phyloP scores from a whole-genome alignment of 139 green algal genomes.

The Tetradesmus lagerheimii region DNA sequence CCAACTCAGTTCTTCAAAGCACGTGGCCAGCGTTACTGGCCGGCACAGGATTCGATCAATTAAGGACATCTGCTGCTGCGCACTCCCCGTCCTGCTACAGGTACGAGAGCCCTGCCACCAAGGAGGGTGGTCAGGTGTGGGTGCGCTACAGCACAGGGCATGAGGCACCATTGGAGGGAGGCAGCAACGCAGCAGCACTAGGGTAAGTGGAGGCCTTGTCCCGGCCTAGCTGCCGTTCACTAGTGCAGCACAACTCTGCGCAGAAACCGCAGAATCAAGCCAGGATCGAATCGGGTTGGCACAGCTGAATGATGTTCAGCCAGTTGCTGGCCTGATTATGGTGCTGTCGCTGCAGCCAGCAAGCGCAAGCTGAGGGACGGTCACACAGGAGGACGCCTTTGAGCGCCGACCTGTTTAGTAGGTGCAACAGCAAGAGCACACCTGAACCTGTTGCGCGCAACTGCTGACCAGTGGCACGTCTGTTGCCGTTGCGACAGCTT shows the following conservation, averaged over 20 bases:
- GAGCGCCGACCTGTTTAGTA: too few species aligned
- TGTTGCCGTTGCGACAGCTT: conserved; percentile 40
- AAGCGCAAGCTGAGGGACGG: neutral
- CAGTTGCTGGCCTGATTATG: neutral
- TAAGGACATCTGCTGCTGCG: neutral
- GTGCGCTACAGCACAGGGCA: conserved; percentile 66
- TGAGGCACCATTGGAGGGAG: conserved; percentile 65
- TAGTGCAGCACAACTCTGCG: neutral
- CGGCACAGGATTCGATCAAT: too few species aligned
- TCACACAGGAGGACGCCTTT: too few species aligned
- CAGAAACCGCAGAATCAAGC: neutral
- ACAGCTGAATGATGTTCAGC: neutral
- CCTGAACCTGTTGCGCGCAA: too few species aligned
- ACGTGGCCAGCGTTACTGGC: too few species aligned
- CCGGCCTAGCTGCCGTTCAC: conserved; percentile 43
- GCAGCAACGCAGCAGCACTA: conserved; percentile 51
- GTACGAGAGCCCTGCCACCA: conserved; percentile 62
- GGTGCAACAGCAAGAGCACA: neutral
- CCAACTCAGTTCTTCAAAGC: too few species aligned
- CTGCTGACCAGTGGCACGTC: too few species aligned
- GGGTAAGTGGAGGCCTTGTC: conserved; percentile 50
- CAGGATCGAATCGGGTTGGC: neutral
- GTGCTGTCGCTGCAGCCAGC: neutral
- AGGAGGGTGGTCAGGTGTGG: conserved; percentile 63
- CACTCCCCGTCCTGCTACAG: conserved; percentile 35